Evolutionary conservation across 257 asterid genomes (phyloP).

Genomic region (Solanum corneliomulleri): DNA sequence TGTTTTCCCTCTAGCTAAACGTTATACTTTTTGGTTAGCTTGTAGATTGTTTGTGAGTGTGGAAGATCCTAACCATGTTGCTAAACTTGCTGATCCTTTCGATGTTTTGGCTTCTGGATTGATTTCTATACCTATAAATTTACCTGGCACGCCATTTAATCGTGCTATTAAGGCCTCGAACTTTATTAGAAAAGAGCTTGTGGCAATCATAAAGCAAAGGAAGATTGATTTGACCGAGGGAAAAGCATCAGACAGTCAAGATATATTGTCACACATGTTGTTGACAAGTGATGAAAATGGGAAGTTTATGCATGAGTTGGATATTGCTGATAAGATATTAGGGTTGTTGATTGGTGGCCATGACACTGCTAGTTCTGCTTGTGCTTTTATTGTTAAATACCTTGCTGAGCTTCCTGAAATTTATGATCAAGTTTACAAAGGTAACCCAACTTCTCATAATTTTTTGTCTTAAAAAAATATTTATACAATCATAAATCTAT

Average conservation of each 20-base stretch:
- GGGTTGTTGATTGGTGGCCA: conserved; percentile 56
- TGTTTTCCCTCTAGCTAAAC: conserved; percentile 33
- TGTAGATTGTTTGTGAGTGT: conserved; percentile 37
- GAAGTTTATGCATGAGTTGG: conserved; percentile 39
- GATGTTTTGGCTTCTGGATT: conserved; percentile 38
- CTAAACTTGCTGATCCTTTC: conserved; percentile 33
- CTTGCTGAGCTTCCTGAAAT: conserved; percentile 52
- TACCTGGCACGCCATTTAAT: conserved; percentile 46
- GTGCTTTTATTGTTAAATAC: conserved; percentile 43
- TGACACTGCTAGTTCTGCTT: conserved; percentile 55
- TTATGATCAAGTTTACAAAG: conserved; percentile 41
- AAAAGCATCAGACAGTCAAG: conserved; percentile 29
- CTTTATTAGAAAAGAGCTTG: conserved; percentile 25
- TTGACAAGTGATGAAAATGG: conserved; percentile 41
- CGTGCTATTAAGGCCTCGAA: conserved; percentile 42
- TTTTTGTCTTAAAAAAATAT: no score
- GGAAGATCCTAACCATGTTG: conserved; percentile 38
- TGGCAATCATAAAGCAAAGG: conserved; percentile 30
- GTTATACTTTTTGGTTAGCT: conserved; percentile 50
- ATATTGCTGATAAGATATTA: conserved; percentile 47
- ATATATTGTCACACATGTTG: conserved; percentile 58
- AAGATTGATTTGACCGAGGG: conserved; percentile 36
- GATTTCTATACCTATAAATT: conserved; percentile 37
- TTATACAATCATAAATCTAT: neutral
- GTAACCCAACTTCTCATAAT: conserved; percentile 1